Conservation (phyloP, 495 filamentous ascomycete species). For the Lentithecium fluviatile region DNA sequence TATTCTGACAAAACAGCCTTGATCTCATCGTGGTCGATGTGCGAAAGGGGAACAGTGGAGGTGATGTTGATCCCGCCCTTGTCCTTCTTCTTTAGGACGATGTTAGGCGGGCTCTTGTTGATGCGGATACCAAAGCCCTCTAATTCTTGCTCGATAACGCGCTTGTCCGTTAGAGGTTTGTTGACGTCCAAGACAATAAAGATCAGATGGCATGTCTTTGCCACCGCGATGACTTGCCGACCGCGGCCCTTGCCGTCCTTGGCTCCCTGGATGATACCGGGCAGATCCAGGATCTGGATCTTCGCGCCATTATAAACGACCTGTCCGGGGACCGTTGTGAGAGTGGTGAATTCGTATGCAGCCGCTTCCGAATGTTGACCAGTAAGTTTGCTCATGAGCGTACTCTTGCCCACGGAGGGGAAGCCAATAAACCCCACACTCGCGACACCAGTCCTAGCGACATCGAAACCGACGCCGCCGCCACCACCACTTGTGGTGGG, state of each 20-base stretch:
- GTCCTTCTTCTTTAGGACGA: conserved; percentile 98
- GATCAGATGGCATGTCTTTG: conserved; percentile 97
- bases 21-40: conserved; percentile 95
- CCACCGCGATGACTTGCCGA: conserved; percentile 97
- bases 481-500: conserved; percentile 36
- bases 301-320: conserved; percentile 96
- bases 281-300: conserved; percentile 97
- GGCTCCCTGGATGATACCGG: conserved; percentile 97
- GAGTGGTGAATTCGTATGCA: conserved; percentile 96
- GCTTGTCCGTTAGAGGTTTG: conserved; percentile 96
- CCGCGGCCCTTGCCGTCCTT: conserved; percentile 98
- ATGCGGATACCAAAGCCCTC: conserved; percentile 97
- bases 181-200: conserved; percentile 99
- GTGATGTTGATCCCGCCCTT: conserved; percentile 95
- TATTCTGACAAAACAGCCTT: conserved; percentile 97
- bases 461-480: conserved; percentile 80
- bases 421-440: conserved; percentile 79
- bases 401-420: conserved; percentile 97
- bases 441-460: conserved; percentile 95
- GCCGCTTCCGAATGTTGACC: conserved; percentile 96
- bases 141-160: conserved; percentile 92
- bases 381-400: conserved; percentile 89
- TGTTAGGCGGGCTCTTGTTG: conserved; percentile 96
- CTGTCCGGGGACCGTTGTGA: conserved; percentile 96
- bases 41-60: conserved; percentile 83